These are phyloP conservation scores for Oryza punctata DNA, from an alignment of 176 grass and related monocot genomes.

Conservation along the genomic window DNA sequence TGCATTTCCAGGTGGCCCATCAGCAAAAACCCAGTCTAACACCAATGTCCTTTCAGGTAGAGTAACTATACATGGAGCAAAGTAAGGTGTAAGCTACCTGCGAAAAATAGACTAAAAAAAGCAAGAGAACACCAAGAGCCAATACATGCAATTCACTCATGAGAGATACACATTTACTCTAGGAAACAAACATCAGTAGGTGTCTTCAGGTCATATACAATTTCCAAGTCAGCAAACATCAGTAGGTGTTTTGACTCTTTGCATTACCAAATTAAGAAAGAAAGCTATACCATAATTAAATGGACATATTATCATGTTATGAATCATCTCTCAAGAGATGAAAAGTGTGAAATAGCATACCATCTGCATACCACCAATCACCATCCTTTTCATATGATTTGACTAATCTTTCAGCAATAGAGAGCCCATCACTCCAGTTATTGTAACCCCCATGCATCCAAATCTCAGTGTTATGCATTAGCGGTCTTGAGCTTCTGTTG, in stretches of 20 bases:
- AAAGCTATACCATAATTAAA: constrained; percentile 16
- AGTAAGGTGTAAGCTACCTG: constrained; percentile 20
- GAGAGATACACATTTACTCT: neutral
- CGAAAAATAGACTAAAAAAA: constrained; percentile 15
- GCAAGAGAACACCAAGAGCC: constrained; percentile 18
- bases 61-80: constrained; percentile 51
- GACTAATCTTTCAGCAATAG: constrained; percentile 57
- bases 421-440: constrained; percentile 80
- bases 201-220: neutral
- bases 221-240: neutral
- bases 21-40: constrained; percentile 84
- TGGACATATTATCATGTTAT: neutral
- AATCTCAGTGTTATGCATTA: constrained; percentile 70
- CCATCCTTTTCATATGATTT: constrained; percentile 65
- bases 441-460: constrained; percentile 96
- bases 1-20: constrained; percentile 75
- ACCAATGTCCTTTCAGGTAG: constrained; percentile 67
- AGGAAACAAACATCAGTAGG: neutral
- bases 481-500: constrained; percentile 67
- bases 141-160: neutral
- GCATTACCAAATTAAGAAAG: neutral
- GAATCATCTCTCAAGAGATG: neutral
- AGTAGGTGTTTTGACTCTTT: neutral
- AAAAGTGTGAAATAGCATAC: constrained; percentile 43
- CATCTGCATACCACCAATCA: constrained; percentile 87